A percentile compares a stretch with the other conserved stretches of the same genome.
Evolutionary conservation across 2,329 filamentous ascomycete genomes (phyloP).

Genomic region (Dactylellina parvicollis): DNA sequence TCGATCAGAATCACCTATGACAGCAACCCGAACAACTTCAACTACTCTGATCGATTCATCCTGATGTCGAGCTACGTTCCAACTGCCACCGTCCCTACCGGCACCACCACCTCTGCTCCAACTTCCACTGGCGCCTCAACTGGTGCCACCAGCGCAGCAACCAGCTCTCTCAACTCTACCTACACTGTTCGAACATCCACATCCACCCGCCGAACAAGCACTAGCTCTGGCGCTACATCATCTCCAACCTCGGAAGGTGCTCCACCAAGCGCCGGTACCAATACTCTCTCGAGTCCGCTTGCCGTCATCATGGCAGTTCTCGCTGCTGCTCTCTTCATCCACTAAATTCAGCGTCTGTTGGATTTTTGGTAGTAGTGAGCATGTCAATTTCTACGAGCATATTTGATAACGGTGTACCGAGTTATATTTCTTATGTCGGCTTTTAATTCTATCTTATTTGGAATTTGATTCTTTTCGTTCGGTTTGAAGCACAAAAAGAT

Average conservation of each 20-base stretch:
- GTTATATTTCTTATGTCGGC: slow-evolving; percentile 22
- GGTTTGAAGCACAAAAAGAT: slow-evolving; percentile 28
- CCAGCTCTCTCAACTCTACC: not conserved
- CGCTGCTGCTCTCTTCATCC: slow-evolving; percentile 49
- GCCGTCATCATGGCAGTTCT: slow-evolving; percentile 52
- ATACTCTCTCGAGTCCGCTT: slow-evolving; percentile 48
- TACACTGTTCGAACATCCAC: slow-evolving; percentile 23
- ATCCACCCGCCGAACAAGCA: slow-evolving; percentile 12
- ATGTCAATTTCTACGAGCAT: slow-evolving; percentile 33
- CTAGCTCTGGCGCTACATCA: not conserved
- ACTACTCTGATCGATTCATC: slow-evolving; percentile 52
- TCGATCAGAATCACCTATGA: slow-evolving; percentile 48
- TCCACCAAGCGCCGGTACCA: slow-evolving; percentile 39
- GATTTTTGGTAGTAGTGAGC: slow-evolving; percentile 8
- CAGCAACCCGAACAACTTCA: slow-evolving; percentile 32
- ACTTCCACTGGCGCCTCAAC: slow-evolving; percentile 9
- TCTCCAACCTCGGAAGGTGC: slow-evolving; percentile 14
- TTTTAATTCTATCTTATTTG: slow-evolving; percentile 7
- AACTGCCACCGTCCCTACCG: slow-evolving; percentile 1
- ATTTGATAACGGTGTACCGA: slow-evolving; percentile 36
- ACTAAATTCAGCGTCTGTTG: slow-evolving; percentile 26
- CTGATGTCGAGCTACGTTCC: slow-evolving; percentile 6
- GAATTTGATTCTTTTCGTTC: not conserved
- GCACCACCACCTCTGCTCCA: slow-evolving; percentile 10
- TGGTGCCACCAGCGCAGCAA: not conserved